Base-by-base conservation (phyloP, 192 early-diverging fungal genomes). In the Coemansia sp. region DNA sequence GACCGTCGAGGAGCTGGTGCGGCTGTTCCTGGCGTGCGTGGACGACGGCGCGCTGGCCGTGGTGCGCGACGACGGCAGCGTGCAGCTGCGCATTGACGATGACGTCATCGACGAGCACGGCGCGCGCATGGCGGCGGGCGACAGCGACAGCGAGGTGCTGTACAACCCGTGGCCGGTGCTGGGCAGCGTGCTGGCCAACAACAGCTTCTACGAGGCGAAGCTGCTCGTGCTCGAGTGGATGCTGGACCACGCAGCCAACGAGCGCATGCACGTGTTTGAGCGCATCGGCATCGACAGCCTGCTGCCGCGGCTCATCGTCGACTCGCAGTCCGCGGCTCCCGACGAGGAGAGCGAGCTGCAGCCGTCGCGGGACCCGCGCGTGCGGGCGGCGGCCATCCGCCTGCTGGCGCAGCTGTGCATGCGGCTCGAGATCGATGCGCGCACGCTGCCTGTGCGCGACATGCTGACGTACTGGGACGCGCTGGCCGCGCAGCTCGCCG, bases 141-240 rank as follows among this genome's bases (percentile, higher is more conserved):
- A 24, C 22, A 51, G 32, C 6, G 45, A 47, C 10, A 43, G 56
- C 60, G 60, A 71, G 29, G 64, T 73, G 3, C 33, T 64, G 40
- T 73, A 80, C 23, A 64, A 57, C 52, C 70, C 71, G 19, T 69
- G 63, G 59, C 32, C 52, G 0, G 71, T 60, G 19, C 40, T 80
- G 6, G 27, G 56, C 27, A 65, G 16, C 18, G 35, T 71, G 16
- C 60, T 77, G 12, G 19, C 29, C 6, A 62, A 61, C 71, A 56
- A 66, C 31, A 59, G 8, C 32, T 80, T 69, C 40, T 80, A 80
- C 46, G 77, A 80, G 58, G 46, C 62, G 33, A 73, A 74, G 60
- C 52, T 80, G 19, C 40, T 40, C 12, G 65, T 62, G 12, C 63
- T 80, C 10, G 64, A 71, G 24, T 80, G 77, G 77, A 54, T 80